phyloP scores from a whole-genome alignment of 441 rosid species.

The Corymbia citriodora region DNA sequence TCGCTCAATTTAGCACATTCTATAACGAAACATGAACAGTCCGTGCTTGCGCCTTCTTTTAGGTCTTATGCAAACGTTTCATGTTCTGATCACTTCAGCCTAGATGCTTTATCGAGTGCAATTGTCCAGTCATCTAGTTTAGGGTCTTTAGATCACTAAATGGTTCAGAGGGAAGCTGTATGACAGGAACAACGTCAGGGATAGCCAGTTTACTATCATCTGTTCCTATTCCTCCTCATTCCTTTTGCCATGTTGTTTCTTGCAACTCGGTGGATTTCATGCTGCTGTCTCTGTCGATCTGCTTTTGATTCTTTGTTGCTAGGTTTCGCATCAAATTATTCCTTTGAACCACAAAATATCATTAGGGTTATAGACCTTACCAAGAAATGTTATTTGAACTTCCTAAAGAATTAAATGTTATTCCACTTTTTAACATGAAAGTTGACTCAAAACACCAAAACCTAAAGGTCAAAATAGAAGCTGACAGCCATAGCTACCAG shows the following conservation, averaged over 20 bases:
- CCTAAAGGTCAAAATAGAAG: neutral
- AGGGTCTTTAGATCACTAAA: neutral
- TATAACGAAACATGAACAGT: neutral
- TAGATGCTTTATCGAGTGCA: neutral
- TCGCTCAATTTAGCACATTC: neutral
- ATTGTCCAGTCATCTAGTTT: neutral
- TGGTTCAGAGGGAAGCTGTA: neutral
- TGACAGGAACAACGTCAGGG: neutral
- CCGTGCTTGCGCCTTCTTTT: neutral
- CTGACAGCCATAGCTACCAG: neutral
- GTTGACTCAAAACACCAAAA: neutral
- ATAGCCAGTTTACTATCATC: neutral
- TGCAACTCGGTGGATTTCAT: neutral
- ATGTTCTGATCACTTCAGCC: neutral
- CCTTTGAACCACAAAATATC: neutral
- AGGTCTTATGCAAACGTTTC: neutral
- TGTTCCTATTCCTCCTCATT: neutral
- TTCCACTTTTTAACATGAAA: neutral
- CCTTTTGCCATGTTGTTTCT: neutral
- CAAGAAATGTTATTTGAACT: neutral
- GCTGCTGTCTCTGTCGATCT: neutral
- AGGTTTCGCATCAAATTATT: neutral
- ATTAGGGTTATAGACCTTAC: neutral
- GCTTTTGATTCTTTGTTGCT: neutral
- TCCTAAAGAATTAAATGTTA: neutral